Base-by-base conservation (phyloP, 1,284 basidiomycete genomes). In the Sanghuangporus weigelae region DNA sequence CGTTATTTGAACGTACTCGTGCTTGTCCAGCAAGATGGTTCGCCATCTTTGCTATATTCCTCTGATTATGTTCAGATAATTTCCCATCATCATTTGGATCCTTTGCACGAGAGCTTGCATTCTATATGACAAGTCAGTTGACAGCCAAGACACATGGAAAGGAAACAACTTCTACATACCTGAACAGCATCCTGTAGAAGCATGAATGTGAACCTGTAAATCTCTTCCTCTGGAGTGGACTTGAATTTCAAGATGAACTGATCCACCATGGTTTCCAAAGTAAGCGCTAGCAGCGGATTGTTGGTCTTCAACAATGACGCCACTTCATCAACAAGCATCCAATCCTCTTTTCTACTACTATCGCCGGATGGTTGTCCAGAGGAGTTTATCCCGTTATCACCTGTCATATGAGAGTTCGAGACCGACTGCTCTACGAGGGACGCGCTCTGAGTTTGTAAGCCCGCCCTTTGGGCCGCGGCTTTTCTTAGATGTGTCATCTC, bases 181-280 rank as follows among this genome's bases (percentile, higher is more conserved):
- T 86, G 83, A 66, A 88, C 79, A 11, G 84, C 88, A 71, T 92
- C 89, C 65, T 82, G 90, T 71, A 85, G 85, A 44, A 98, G 77
- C 73, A 96, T 90, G 67, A 89, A 92, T 50, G 96, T 88, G 69
- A 96, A 86, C 16, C 97, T 87, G 77, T 98, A 98, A 19, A 95
- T 90, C 70, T 99, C 96, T 75, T 99, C 97, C 68, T 99, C 97
- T 1, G 88, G 84, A 7, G 86, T 84, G 1, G 93, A 86, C 76
- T 98, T 98, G 80, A 98, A 98, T 53, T 96, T 87, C 67, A 89
- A 85, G 49, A 88, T 84, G 68, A 99, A 92, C 76, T 99, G 96
- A 71, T 99, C 97, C 21, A 97, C 93, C 82, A 99, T 93, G 55
- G 95, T 97, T 77, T 99, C 97, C 82, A 99, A 85, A 61, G 94